Base-by-base conservation (phyloP, 345 rosid genomes). In the Ricinus communis region DNA sequence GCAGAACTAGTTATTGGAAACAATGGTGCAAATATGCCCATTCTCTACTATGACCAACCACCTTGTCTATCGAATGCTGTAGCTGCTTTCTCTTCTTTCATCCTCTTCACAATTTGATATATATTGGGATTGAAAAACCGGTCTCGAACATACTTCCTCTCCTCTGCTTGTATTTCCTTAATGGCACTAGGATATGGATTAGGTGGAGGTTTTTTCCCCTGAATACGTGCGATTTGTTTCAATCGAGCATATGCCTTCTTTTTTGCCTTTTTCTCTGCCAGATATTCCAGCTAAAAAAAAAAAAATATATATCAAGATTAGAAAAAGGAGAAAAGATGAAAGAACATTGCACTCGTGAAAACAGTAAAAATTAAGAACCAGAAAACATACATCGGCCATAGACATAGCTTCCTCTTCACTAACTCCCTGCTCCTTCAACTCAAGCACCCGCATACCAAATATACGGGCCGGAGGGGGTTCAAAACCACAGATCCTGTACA, bases 391-490 rank as follows among this genome's bases (percentile, higher is more conserved):
- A 80, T 92, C 88, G 49, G 97, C 97, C 2, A 87, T 73, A 2
- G 89, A 77, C 84, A 90, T 85, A 38, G 97, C 99, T 68, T 88
- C 86, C 71, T 82, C 87, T 78, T 87, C 93, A 4, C 66, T 46
- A 70, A 92, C 87, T 73, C 99, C 99, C 11, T 85, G 83, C 74
- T 89, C 86, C 71, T 85, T 92, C 86, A 95, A 71, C 77, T 89
- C 83, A 73, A 92, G 87, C 49, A 95, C 90, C 18, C 93, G 96
- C 65, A 76, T 71, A 70, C 88, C 96, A 62, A 83, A 92, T 11
- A 87, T 52, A 47, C 96, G 96, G 19, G 97, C 96, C 16, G 90
- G 92, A 74, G 93, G 92, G 5, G 95, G 96, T 25, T 87, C 75
- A 72, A 84, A 89, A 46, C 78, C 77, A 36, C 80, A 70, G 56